These are phyloP conservation scores for Phytophthora pluvialis DNA, from an alignment of 352 stramenopile genomes.

Conservation along the genomic window DNA sequence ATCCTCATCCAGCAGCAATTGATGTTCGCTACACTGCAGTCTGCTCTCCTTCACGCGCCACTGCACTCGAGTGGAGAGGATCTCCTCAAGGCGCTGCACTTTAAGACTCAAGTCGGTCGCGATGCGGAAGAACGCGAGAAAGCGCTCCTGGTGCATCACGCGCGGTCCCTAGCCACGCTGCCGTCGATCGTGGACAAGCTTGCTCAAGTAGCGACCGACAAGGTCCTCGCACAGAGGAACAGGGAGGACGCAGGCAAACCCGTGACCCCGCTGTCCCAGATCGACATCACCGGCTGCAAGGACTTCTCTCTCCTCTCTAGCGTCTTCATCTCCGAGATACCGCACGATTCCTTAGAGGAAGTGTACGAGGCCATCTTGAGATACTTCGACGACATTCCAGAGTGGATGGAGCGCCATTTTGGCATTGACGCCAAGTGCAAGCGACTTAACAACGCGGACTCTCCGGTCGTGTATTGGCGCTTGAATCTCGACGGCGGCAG, in stretches of 20 bases:
- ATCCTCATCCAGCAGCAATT: slow-evolving; percentile 56
- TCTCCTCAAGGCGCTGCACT: slow-evolving; percentile 28
- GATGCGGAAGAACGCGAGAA: slow-evolving; percentile 24
- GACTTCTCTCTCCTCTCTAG: slow-evolving; percentile 48
- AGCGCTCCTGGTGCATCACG: slow-evolving; percentile 25
- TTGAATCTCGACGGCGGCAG: slow-evolving; percentile 25
- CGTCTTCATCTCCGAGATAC: slow-evolving; percentile 62
- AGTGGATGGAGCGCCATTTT: slow-evolving; percentile 40
- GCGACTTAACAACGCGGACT: slow-evolving; percentile 19
- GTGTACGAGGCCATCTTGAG: slow-evolving; percentile 29
- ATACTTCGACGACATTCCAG: slow-evolving; percentile 32
- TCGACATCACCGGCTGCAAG: slow-evolving; percentile 36
- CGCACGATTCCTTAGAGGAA: slow-evolving; percentile 34
- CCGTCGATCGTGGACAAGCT: slow-evolving; percentile 31
- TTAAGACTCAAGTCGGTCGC: slow-evolving; percentile 21
- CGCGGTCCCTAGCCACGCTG: slow-evolving; percentile 21
- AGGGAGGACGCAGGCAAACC: slow-evolving; percentile 12
- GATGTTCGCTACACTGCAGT: slow-evolving; percentile 51
- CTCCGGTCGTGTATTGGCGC: slow-evolving; percentile 26
- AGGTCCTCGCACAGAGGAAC: slow-evolving; percentile 22
- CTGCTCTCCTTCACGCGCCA: slow-evolving; percentile 32
- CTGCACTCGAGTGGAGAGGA: slow-evolving; percentile 33
- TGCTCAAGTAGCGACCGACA: slow-evolving; percentile 29
- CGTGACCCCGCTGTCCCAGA: slow-evolving; percentile 30
- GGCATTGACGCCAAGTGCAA: slow-evolving; percentile 25